Base-by-base conservation (phyloP, 192 early-diverging fungal genomes). In the Paraglomus occultum region DNA sequence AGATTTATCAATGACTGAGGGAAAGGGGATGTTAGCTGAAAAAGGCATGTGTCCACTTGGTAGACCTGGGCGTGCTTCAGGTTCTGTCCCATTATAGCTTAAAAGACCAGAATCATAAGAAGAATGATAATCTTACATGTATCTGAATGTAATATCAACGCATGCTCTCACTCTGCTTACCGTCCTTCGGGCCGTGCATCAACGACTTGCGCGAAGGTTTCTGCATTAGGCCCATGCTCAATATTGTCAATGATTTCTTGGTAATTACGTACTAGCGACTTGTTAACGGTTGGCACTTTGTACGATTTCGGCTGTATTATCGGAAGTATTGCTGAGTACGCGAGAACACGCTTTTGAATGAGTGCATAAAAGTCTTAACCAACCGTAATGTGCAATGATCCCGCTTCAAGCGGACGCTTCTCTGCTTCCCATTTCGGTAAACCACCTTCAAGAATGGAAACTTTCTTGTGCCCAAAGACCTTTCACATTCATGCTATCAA, bases 381-480 rank as follows among this genome's bases (percentile, higher is more conserved):
- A 42, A 70, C 44, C 1, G 44, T 44, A 40, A 77, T 43, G 3
- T 8, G 4, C 14, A 64, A 14, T 51, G 42, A 73, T 79, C 83
- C 74, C 68, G 49, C 45, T 73, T 55, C 31, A 60, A 71, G 9
- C 70, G 57, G 15, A 75, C 73, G 12, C 77, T 84, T n/a, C 45
- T 76, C 49, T 6, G 69, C 70, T 8, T 79, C 73, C 96, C 96
- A 98, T 42, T 83, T 85, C 2, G 86, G 87, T 43, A 98, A 73
- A 8, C 96, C 96, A 22, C 96, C 96, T 51, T 98, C 84, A 59
- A 98, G 75, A 6, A 98, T 85, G 42, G 91, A 94, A 2, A 95
- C 87, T 3, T 91, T 90, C 40, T 89, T 61, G 65, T 98, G 96
- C 12, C 93, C 93, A 88, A 98, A 94, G n/a, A 81, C 87, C 88